Evolutionary conservation across 306 rosid genomes (phyloP).

Genomic region (Prunus persica): Prunus_persica_NCBIv2 NC_034009.1:6869001-6869500

Average conservation of each 20-base stretch:
- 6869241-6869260: constrained; percentile 36
- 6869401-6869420: neutral
- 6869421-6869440: neutral
- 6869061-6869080: constrained; percentile 31
- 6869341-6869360: constrained; percentile 70
- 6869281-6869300: constrained; percentile 37
- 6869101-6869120: constrained; percentile 36
- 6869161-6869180: constrained; percentile 59
- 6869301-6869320: constrained; percentile 38
- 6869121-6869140: constrained; percentile 32
- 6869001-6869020: constrained; percentile 49
- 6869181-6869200: constrained; percentile 32
- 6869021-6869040: constrained; percentile 66
- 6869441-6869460: too few relatives aligned
- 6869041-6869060: constrained; percentile 46
- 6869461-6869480: too few relatives aligned
- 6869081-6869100: constrained; percentile 27
- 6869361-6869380: constrained; percentile 34
- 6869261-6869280: constrained; percentile 50
- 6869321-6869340: constrained; percentile 67
- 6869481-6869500: neutral
- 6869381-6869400: neutral
- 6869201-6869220: neutral
- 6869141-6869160: constrained; percentile 16
- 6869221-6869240: constrained; percentile 9